Evolutionary conservation across 2,329 filamentous ascomycete genomes (phyloP), one percentile per base, ranked within the genome.

Genomic region (Trichophyton equinum): DNA sequence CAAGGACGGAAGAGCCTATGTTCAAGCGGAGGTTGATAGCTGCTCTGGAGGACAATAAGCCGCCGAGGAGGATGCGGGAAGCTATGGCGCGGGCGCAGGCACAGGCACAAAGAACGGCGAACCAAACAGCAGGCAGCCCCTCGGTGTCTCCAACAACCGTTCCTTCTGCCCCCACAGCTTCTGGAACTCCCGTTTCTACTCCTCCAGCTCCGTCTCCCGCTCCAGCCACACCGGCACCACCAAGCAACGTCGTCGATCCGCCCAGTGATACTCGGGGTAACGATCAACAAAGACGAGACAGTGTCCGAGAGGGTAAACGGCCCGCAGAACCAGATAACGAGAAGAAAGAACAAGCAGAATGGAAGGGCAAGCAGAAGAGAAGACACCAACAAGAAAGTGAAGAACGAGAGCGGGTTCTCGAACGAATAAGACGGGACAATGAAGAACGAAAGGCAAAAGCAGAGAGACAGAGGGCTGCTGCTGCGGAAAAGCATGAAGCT

Each of bases 351-450:
- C 71, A 77, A 62, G 79, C 79, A 64, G 78, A 76, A 11, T 73
- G 83, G 70, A 78, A 79, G 3, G 77, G 81, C 53, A 72, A 81
- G 58, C 76, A 86, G 61, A 85, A 81, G 49, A 80, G 81, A 69
- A 81, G 82, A 60, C 84, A 86, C 66, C 78, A 82, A 60, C 82
- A 89, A 63, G 82, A 84, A 1, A 79, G 82, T 53, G 81, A 86
- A 51, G 88, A 94, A 69, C 80, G 86, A 42, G 81, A 84, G 61
- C 81, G 88, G 1, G 86, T 95, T 59, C 78, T 91, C 51, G 83
- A 84, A 65, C 83, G 84, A 44, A 91, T 95, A 64, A 86, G 90
- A 68, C 83, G 86, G 62, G 89, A 95, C 74, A 88, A 87, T 69
- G 80, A 79, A 9, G 86, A 85, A 63, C 81, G 89, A 13, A 83